These are phyloP conservation scores for Hanseniaspora valbyensis DNA, from an alignment of 805 yeast species.

Conservation along the genomic window DNA sequence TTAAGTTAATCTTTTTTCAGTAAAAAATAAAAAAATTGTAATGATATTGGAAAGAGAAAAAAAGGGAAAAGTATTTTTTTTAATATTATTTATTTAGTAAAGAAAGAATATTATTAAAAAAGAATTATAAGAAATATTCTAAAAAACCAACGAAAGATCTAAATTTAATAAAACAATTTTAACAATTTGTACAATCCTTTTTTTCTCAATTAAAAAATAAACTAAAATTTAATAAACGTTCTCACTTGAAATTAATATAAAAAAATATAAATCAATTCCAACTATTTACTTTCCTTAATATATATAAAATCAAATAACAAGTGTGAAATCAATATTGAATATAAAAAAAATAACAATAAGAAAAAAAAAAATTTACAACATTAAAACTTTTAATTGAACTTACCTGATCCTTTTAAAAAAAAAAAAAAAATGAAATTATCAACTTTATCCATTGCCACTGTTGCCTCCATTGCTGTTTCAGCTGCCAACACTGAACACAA, in stretches of 20 bases:
- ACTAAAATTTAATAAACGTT: no score
- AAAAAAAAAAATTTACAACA: conserved; percentile 17
- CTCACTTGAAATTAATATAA: no score
- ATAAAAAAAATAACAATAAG: conserved; percentile 6
- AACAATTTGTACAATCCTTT: no score
- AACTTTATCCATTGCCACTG: conserved; percentile 27
- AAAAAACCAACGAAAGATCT: not conserved
- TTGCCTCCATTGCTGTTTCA: conserved; percentile 22
- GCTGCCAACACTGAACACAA: conserved; percentile 32
- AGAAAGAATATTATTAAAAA: no score
- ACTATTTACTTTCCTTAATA: conserved; percentile 31
- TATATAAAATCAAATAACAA: conserved; percentile 11
- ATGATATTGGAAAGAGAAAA: no score
- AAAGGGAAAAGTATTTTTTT: no score
- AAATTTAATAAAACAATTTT: conserved; percentile 14
- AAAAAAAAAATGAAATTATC: conserved; percentile 27
- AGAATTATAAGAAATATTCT: no score
- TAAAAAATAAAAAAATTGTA: no score
- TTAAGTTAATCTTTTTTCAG: no score
- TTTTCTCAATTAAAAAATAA: no score
- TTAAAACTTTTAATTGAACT: not conserved
- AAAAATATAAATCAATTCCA: conserved; percentile 20
- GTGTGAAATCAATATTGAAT: conserved; percentile 13
- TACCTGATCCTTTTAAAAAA: no score
- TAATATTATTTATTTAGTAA: no score